phyloP scores from a whole-genome alignment of 352 stramenopile species.

The Globisporangium iwayamae region DNA sequence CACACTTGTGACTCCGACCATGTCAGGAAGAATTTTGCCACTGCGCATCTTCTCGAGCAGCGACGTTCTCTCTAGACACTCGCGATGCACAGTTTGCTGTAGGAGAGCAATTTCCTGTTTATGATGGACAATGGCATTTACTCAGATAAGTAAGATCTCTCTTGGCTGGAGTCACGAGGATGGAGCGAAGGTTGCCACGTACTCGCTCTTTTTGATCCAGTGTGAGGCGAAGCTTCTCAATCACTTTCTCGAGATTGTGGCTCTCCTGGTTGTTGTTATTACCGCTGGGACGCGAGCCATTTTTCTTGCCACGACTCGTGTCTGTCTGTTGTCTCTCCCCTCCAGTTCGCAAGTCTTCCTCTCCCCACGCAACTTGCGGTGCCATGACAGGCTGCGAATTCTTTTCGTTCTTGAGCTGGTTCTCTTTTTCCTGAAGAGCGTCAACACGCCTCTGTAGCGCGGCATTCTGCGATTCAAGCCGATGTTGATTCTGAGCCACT shows the following conservation, averaged over 20 bases:
- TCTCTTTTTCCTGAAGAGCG: slow-evolving; percentile 25
- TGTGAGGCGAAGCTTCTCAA: slow-evolving; percentile 33
- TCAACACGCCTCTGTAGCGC: slow-evolving; percentile 29
- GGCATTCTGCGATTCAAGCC: slow-evolving; percentile 16
- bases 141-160: slow-evolving; percentile 3
- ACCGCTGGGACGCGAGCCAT: neutral
- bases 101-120: slow-evolving; percentile 67
- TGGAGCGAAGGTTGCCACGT: slow-evolving; percentile 5
- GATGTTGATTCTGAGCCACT: slow-evolving; percentile 15
- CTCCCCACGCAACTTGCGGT: slow-evolving; percentile 14
- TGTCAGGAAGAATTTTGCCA: slow-evolving; percentile 62
- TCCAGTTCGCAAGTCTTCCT: neutral
- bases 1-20: slow-evolving; percentile 11
- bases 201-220: slow-evolving; percentile 57
- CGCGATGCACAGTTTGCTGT: slow-evolving; percentile 78
- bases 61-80: slow-evolving; percentile 79
- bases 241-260: slow-evolving; percentile 38
- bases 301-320: slow-evolving; percentile 4
- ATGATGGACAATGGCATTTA: neutral
- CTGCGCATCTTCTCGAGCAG: slow-evolving; percentile 70
- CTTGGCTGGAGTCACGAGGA: neutral
- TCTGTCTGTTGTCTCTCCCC: neutral
- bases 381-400: slow-evolving; percentile 3
- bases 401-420: slow-evolving; percentile 7
- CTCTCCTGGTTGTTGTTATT: slow-evolving; percentile 37